Evolutionary conservation across 495 filamentous ascomycete species (phyloP), one percentile per base, ranked within the genome.

Genomic region (Podospora comata): DNA sequence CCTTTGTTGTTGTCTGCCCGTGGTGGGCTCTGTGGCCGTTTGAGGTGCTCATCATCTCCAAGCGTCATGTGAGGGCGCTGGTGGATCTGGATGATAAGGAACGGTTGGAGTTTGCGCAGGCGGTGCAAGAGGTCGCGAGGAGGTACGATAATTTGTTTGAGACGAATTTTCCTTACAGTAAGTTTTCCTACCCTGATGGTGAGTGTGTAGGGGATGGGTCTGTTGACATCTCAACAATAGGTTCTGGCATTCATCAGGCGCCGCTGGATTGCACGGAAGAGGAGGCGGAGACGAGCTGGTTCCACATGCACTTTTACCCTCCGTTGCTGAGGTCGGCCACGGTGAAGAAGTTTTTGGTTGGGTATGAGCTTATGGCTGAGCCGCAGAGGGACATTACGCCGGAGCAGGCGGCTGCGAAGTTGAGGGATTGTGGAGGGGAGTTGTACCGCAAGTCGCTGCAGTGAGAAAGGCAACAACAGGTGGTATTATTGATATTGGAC

Each of bases 11-110:
- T 0, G 84, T 97, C 23, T 96, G 92, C 74, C 95, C 95, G 0
- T 99, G 94, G 93, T 99, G 95, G 95, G 95, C 91, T 0, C 84
- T 90, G 19, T 99, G 95, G 95, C 95, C 95, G 0, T 99, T 97
- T 69, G 95, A 99, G 81, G 90, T 95, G 61, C 91, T 99, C 87
- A 87, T 99, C 67, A 83, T 98, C 62, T 85, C 89, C 69, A 93
- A 91, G 77, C 84, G 85, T 60, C 92, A 97, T 75, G 90, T 92
- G 69, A 84, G 91, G 20, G 87, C 90, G 0, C 83, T 99, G 27
- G 89, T 96, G 2, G 94, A 98, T 75, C 80, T 99, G 23, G 85
- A 85, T 32, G 82, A 82, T 11, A 75, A 84, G 60, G 93, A 97
- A 75, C 86, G 85, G 70, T 71, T 80, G 18, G 82, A 87, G 63